These are phyloP conservation scores for Nemania bipapillata DNA, from an alignment of 2,329 filamentous ascomycete genomes.

Conservation along the genomic window DNA sequence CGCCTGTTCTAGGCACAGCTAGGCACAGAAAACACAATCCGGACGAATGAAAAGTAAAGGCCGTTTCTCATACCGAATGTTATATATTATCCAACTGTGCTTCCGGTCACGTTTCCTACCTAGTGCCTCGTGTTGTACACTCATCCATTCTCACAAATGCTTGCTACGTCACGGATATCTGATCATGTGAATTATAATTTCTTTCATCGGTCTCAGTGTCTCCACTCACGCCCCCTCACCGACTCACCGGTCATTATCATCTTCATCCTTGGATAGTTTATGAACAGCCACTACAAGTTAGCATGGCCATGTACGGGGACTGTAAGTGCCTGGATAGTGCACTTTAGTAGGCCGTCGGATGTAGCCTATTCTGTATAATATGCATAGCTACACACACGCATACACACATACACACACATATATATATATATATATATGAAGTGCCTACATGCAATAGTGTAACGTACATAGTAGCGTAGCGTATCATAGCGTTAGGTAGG, in stretches of 20 bases:
- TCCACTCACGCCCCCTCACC: slow-evolving; percentile 27
- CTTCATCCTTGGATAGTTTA: background rate
- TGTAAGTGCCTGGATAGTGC: background rate
- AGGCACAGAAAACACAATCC: background rate
- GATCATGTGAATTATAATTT: slow-evolving; percentile 38
- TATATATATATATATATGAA: no score
- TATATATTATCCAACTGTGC: background rate
- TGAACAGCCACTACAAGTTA: background rate
- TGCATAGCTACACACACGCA: no score
- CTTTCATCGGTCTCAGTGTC: slow-evolving; percentile 18
- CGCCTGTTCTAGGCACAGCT: background rate
- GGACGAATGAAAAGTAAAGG: background rate
- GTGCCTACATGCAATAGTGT: no score
- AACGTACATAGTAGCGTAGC: no score
- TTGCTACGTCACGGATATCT: slow-evolving; percentile 34
- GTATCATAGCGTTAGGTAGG: no score
- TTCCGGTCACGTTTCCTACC: background rate
- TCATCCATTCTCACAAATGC: slow-evolving; percentile 8
- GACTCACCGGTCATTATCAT: slow-evolving; percentile 11
- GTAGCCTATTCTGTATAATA: background rate
- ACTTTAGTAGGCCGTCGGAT: background rate
- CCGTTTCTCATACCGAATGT: background rate
- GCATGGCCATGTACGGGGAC: background rate
- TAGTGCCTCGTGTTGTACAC: slow-evolving; percentile 6
- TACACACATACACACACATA: no score